These are phyloP conservation scores for Waltergamsia citrina DNA, from an alignment of 2,329 filamentous ascomycete genomes.

Conservation along the genomic window DNA sequence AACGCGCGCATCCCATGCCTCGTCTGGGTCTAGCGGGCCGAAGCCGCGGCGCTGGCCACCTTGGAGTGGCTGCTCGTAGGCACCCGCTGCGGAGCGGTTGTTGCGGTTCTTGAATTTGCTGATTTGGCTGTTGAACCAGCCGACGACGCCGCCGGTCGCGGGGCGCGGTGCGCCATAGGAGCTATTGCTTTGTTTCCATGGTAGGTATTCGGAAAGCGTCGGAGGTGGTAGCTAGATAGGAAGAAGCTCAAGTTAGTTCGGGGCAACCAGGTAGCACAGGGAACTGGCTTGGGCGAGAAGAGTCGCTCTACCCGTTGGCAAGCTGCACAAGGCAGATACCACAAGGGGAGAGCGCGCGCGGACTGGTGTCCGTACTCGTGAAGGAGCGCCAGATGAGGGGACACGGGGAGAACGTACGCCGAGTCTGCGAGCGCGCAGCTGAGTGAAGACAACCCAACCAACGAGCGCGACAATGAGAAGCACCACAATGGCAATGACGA, in stretches of 20 bases:
- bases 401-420: conserved; percentile 41
- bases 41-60: conserved; percentile 44
- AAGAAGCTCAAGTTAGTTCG: too few relatives aligned
- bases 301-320: too few relatives aligned
- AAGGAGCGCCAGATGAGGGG: neutral
- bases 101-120: conserved; percentile 55
- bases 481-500: conserved; percentile 65
- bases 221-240: conserved; percentile 67
- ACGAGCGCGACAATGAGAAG: conserved; percentile 45
- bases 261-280: too few relatives aligned
- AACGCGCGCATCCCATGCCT: conserved; percentile 77
- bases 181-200: conserved; percentile 45
- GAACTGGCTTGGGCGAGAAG: too few relatives aligned
- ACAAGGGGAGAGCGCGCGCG: too few relatives aligned
- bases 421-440: conserved; percentile 61
- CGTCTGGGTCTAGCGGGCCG: conserved; percentile 67
- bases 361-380: too few relatives aligned
- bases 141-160: conserved; percentile 52
- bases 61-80: conserved; percentile 55
- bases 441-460: conserved; percentile 63
- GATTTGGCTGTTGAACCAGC: conserved; percentile 64
- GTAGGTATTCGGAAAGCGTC: conserved; percentile 57
- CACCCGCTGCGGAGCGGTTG: conserved; percentile 56
- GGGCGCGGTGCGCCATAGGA: conserved; percentile 42
- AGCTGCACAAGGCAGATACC: too few relatives aligned